A percentile compares a stretch with the other conserved stretches of the same genome.
Evolutionary conservation across 192 early-diverging fungal species (phyloP).

Genomic region (Linnemannia zychae): DNA sequence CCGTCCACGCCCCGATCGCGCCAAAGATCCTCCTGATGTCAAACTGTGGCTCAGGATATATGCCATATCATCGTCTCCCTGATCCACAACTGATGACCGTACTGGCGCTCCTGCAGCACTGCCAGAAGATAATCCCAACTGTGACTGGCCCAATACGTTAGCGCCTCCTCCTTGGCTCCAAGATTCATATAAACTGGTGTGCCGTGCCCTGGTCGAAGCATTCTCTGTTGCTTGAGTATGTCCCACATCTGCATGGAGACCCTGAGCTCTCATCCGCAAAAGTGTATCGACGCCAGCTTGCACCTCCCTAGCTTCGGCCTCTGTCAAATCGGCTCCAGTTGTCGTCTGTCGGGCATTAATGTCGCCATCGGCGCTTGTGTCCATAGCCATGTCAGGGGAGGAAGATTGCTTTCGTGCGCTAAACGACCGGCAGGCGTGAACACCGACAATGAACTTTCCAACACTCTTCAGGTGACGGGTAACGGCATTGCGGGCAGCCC

Average conservation of each 20-base stretch:
- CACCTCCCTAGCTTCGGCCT: conserved; percentile 25
- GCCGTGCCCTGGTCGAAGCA: conserved; percentile 16
- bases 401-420: neutral
- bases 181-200: conserved; percentile 29
- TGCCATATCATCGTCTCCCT: conserved; percentile 44
- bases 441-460: conserved; percentile 38
- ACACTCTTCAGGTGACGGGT: conserved; percentile 36
- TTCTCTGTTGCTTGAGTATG: neutral
- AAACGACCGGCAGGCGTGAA: conserved; percentile 26
- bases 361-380: neutral
- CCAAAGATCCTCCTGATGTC: conserved; percentile 36
- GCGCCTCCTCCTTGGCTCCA: conserved; percentile 22
- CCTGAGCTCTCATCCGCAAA: conserved; percentile 28
- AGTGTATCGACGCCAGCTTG: conserved; percentile 30
- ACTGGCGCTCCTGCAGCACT: neutral
- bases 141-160: neutral
- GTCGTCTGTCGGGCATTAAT: neutral
- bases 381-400: conserved; percentile 23
- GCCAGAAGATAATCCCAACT: conserved; percentile 1
- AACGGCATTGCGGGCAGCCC: conserved; percentile 34
- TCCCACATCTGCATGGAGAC: neutral
- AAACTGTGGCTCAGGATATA: conserved; percentile 43
- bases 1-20: conserved; percentile 22
- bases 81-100: neutral
- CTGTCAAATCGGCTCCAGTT: conserved; percentile 6